phyloP scores from a whole-genome alignment of 495 filamentous ascomycete species.

The Aspergillus homomorphus region DNA sequence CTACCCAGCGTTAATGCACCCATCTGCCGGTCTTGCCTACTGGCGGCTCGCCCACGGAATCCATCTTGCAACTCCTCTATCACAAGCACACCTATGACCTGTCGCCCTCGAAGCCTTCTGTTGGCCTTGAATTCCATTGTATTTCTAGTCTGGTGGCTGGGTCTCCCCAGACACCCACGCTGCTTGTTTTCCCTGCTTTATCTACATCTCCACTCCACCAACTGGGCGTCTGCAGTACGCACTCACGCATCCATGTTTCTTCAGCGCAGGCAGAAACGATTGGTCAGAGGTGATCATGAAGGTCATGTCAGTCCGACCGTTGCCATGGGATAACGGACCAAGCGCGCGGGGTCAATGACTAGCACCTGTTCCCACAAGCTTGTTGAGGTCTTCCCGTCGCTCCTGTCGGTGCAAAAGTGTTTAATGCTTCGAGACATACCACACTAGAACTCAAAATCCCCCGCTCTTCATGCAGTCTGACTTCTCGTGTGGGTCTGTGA shows the following conservation, averaged over 20 bases:
- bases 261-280: not conserved
- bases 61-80: not conserved
- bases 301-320: not conserved
- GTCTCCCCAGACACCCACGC: not conserved
- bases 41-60: constrained; percentile 12
- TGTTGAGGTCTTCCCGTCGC: not conserved
- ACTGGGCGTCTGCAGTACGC: not conserved
- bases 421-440: not conserved
- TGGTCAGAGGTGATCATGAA: not conserved
- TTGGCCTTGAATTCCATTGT: constrained; percentile 3
- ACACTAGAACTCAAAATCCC: not conserved
- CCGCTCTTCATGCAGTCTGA: not conserved
- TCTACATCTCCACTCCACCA: not conserved
- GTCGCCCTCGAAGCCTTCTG: not conserved
- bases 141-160: not conserved
- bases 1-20: constrained; percentile 9
- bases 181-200: constrained; percentile 1
- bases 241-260: not conserved
- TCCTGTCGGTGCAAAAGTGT: not conserved
- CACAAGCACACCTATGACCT: not conserved
- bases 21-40: not conserved
- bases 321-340: not conserved
- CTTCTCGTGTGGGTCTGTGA: not conserved
- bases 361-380: not conserved
- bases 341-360: not conserved